Evolutionary conservation across 129 eudicot species (phyloP).

Genomic region (Centaurea solstitialis): DNA sequence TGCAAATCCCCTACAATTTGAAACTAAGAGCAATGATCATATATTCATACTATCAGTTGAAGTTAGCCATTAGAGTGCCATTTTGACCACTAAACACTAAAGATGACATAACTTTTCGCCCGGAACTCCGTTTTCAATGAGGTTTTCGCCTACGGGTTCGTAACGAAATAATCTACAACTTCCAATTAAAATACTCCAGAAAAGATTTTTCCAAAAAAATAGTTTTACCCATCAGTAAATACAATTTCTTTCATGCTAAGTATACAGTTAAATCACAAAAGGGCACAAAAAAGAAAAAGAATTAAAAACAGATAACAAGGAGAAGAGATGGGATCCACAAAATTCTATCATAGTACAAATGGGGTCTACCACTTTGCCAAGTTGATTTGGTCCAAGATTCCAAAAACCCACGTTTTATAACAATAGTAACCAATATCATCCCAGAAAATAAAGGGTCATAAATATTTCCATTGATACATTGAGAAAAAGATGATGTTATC

Average conservation of each 20-base stretch:
- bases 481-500: not conserved
- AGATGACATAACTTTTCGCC: too few species aligned
- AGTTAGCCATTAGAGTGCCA: not conserved
- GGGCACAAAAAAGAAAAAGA: not conserved
- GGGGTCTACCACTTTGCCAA: slow-evolving; percentile 43
- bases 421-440: not conserved
- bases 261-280: slow-evolving; percentile 8
- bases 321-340: slow-evolving; percentile 40
- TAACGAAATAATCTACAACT: too few species aligned
- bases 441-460: not conserved
- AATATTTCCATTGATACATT: not conserved
- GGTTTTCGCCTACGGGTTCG: too few species aligned
- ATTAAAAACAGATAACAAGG: slow-evolving; percentile 34
- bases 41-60: not conserved
- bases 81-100: too few species aligned
- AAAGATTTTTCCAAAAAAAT: too few species aligned
- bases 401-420: slow-evolving; percentile 27
- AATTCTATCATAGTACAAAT: slow-evolving; percentile 26
- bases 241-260: not conserved
- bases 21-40: not conserved
- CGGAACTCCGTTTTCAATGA: too few species aligned
- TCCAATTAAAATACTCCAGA: too few species aligned
- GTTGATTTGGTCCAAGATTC: slow-evolving; percentile 18
- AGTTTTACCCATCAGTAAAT: too few species aligned
- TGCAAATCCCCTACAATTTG: slow-evolving; percentile 4